Base-by-base conservation (phyloP, 1,284 basidiomycete species). In the Boletus sp. region DNA sequence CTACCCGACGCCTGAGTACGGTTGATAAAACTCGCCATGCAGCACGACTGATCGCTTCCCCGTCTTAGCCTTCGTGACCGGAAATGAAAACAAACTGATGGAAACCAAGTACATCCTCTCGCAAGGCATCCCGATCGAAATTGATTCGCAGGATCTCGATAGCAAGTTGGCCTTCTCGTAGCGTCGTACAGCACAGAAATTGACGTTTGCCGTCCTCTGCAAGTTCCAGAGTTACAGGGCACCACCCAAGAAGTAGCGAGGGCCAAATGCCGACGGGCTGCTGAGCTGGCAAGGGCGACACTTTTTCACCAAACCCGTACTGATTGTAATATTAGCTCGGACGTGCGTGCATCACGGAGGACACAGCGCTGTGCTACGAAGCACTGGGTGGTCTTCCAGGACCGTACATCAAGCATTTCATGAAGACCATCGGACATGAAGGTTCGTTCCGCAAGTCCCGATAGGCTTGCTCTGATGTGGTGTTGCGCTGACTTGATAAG, bases 331-430 rank as follows among this genome's bases (percentile, higher is more conserved):
- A 19, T 13, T 23, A 88, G 86, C 71, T 92, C 27, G 81, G 83
- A 10, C 84, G 86, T 0, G 87, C 94, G 4, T 95, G 92, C 61
- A 92, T 99, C 54, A 98, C 94, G 0, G 95, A 99, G 70, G 96
- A 99, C 66, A 98, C 95, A 0, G 93, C 95, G 0, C 80, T 99
- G 5, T 91, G 87, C 60, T 98, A 94, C 63, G 81, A 86, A 56
- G 94, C 94, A 0, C 72, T 98, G 29, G 80, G 84, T 33, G 94
- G 92, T 0, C 80, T 99, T 6, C 95, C 95, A 2, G 96, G 95
- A 0, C 94, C 94, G 0, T 99, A 97, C 70, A 96, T 99, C 76
- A 99, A 99, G 64, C 78, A 92, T 61, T 97, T 97, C 67, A 70
- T 95, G 59, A 75, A 75, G 42, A 77, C 76, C 17, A 69, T 96